Evolutionary conservation across 495 filamentous ascomycete genomes (phyloP).

Genomic region (Clohesyomyces aquaticus): DNA sequence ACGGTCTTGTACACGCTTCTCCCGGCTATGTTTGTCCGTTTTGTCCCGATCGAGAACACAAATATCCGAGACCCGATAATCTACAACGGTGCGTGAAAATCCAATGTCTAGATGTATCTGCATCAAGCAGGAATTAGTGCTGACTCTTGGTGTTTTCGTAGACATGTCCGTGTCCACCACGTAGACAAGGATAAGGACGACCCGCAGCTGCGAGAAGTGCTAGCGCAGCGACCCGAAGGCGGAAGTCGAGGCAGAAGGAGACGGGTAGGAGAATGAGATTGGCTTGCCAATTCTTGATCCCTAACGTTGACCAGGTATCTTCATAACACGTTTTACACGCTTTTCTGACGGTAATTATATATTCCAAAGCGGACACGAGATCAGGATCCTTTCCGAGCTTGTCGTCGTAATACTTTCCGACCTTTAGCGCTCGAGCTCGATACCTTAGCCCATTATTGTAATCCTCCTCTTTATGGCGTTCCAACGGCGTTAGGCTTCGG

Average conservation of each 20-base stretch:
- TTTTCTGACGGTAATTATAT: not conserved
- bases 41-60: slow-evolving; percentile 93
- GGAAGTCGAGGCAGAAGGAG: slow-evolving; percentile 81
- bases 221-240: slow-evolving; percentile 82
- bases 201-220: slow-evolving; percentile 73
- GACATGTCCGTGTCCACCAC: slow-evolving; percentile 89
- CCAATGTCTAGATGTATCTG: not conserved
- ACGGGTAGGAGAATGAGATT: slow-evolving; percentile 46
- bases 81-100: slow-evolving; percentile 76
- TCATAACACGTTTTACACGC: not conserved
- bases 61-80: slow-evolving; percentile 96
- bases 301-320: slow-evolving; percentile 3
- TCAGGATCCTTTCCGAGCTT: not conserved
- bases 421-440: not conserved
- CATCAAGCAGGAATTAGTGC: not conserved
- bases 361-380: not conserved
- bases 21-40: slow-evolving; percentile 98
- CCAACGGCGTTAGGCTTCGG: not conserved
- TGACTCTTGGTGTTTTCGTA: slow-evolving; percentile 42
- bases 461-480: not conserved
- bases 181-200: slow-evolving; percentile 86
- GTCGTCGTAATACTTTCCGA: not conserved
- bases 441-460: not conserved
- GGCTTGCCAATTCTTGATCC: not conserved
- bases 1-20: slow-evolving; percentile 92